phyloP scores from a whole-genome alignment of 2,329 filamentous ascomycete genomes.

The Aureobasidium sp. region DNA sequence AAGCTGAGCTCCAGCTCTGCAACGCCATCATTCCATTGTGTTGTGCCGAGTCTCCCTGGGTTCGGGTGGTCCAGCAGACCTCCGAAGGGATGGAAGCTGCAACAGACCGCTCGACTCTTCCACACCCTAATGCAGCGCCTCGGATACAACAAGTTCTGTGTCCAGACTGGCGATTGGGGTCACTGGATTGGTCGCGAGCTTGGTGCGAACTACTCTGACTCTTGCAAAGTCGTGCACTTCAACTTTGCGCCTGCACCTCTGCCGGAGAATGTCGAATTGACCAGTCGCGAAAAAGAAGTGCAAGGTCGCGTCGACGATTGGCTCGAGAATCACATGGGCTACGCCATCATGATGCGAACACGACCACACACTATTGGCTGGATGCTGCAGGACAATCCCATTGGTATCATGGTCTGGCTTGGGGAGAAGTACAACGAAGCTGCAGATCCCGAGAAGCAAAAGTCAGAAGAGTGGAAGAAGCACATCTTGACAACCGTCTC shows the following conservation, averaged over 20 bases:
- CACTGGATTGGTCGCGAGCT: conserved; percentile 34
- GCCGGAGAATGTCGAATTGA: conserved; percentile 25
- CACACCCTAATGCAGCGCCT: conserved; percentile 32
- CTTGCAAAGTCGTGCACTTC: conserved; percentile 33
- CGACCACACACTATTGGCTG: conserved; percentile 36
- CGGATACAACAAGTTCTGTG: conserved; percentile 31
- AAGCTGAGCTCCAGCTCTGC: conserved; percentile 25
- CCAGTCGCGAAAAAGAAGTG: conserved; percentile 26
- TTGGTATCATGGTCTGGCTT: conserved; percentile 37
- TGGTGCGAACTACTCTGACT: conserved; percentile 25
- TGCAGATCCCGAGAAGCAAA: conserved; percentile 27
- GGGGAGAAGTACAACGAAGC: conserved; percentile 37
- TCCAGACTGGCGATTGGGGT: conserved; percentile 35
- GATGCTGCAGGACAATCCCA: conserved; percentile 34
- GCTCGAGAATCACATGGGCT: conserved; percentile 32
- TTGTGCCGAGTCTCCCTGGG: conserved; percentile 51
- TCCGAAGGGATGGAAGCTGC: conserved; percentile 27
- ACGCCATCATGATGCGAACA: conserved; percentile 35
- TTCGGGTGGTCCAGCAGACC: conserved; percentile 39
- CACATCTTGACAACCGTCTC: conserved; percentile 25
- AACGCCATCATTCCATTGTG: conserved; percentile 43
- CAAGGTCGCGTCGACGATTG: conserved; percentile 29
- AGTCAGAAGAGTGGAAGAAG: conserved; percentile 24
- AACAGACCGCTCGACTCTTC: conserved; percentile 31
- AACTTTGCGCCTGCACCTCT: conserved; percentile 33